Conservation (phyloP, 352 stramenopile genomes). For the Pythium insidiosum region DNA sequence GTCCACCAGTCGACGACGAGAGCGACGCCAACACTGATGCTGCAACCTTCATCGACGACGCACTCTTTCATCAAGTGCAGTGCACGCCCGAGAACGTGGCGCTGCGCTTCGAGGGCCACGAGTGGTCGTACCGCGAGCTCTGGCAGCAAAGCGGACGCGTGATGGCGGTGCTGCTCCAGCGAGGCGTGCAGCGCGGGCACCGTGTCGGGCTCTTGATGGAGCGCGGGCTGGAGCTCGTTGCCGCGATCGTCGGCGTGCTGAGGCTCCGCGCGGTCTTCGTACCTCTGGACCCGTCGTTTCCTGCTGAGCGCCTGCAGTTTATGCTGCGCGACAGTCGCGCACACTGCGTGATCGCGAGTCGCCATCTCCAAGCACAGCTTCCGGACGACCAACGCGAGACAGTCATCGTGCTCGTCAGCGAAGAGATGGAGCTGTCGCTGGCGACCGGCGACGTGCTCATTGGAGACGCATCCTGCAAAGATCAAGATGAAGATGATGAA, state of each 20-base stretch:
- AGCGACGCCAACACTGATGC: neutral
- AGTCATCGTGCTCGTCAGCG: slow-evolving; percentile 4
- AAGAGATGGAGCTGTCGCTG: neutral
- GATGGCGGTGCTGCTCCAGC: slow-evolving; percentile 5
- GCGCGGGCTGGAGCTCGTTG: slow-evolving; percentile 31
- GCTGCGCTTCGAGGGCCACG: slow-evolving; percentile 25
- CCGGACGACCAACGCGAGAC: neutral
- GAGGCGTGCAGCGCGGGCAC: neutral
- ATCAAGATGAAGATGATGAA: neutral
- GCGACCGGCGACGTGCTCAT: neutral
- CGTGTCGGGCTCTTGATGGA: slow-evolving; percentile 35
- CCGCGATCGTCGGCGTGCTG: slow-evolving; percentile 31
- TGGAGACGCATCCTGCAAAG: neutral
- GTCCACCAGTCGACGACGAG: neutral
- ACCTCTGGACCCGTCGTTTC: slow-evolving; percentile 36
- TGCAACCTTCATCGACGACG: slow-evolving; percentile 25
- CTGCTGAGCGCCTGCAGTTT: slow-evolving; percentile 32
- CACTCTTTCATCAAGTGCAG: slow-evolving; percentile 21
- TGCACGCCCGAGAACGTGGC: slow-evolving; percentile 19
- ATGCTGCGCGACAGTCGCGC: slow-evolving; percentile 33
- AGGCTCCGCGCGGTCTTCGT: slow-evolving; percentile 30
- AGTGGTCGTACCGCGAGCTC: slow-evolving; percentile 33
- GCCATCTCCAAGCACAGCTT: slow-evolving; percentile 16
- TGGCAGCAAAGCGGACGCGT: slow-evolving; percentile 25
- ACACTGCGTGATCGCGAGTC: slow-evolving; percentile 32